Evolutionary conservation across 1,139 yeast genomes (phyloP).

Genomic region (Yamadazyma kanchanaburiensis): DNA sequence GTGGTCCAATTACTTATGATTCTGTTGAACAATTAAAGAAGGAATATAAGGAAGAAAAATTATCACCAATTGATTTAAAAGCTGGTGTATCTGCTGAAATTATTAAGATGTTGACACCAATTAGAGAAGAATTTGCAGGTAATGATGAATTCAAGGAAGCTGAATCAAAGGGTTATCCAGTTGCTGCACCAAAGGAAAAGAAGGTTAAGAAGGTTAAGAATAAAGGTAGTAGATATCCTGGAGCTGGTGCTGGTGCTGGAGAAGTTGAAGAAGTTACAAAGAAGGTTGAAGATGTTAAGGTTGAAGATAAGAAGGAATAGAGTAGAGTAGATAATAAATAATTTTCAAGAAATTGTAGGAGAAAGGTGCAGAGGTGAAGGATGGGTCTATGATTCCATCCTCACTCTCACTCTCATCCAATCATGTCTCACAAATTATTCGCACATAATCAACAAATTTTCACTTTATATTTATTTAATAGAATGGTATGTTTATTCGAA

Average conservation of each 20-base stretch:
- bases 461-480: conserved; percentile 1
- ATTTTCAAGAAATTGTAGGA: neutral
- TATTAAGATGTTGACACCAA: conserved; percentile 77
- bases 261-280: conserved; percentile 15
- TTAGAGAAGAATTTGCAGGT: conserved; percentile 63
- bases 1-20: conserved; percentile 79
- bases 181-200: conserved; percentile 56
- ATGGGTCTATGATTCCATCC: neutral
- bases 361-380: neutral
- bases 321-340: neutral
- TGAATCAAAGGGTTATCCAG: conserved; percentile 80
- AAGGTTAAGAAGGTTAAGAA: conserved; percentile 72
- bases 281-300: conserved; percentile 15
- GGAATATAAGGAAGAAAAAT: conserved; percentile 67
- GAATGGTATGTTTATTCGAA: conserved; percentile 10
- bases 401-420: conserved; percentile 10
- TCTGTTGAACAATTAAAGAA: conserved; percentile 67
- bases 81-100: conserved; percentile 86
- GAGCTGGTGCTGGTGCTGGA: conserved; percentile 25
- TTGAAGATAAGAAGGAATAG: conserved; percentile 11
- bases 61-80: conserved; percentile 93
- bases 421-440: conserved; percentile 10
- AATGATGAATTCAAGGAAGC: conserved; percentile 74
- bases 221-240: conserved; percentile 85
- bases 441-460: conserved; percentile 11